A percentile compares a stretch with the other conserved stretches of the same genome.
Evolutionary conservation across 148 eudicot species (phyloP).

Genomic region (Nyssa sinensis): DNA sequence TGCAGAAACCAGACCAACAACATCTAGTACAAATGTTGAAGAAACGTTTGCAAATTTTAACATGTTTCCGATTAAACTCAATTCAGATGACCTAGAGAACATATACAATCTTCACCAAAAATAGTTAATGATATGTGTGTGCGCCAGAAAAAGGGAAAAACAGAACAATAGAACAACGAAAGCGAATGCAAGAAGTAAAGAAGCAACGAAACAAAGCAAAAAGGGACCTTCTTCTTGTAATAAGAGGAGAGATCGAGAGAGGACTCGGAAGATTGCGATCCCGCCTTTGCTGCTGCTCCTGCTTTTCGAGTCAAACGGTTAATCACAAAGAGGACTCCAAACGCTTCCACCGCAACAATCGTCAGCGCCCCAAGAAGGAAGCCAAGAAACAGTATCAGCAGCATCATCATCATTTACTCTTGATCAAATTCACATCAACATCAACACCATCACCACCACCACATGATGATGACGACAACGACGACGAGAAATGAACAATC

Average conservation of each 20-base stretch:
- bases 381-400: slow-evolving; percentile 1
- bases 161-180: background rate
- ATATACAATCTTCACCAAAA: no score
- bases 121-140: no score
- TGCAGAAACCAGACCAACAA: no score
- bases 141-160: no score
- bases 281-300: background rate
- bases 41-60: no score
- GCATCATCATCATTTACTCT: background rate
- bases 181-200: background rate
- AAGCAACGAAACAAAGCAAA: background rate
- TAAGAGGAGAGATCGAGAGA: slow-evolving; percentile 14
- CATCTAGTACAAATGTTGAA: no score
- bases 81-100: no score
- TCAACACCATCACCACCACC: no score
- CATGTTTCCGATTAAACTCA: no score
- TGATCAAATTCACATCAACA: no score
- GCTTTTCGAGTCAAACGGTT: background rate
- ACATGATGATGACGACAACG: no score
- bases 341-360: slow-evolving; percentile 8
- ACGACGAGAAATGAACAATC: no score
- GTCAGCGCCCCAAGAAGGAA: slow-evolving; percentile 19
- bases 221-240: slow-evolving; percentile 16
- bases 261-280: slow-evolving; percentile 5
- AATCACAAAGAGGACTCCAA: slow-evolving; percentile 8